Conservation (phyloP, 1,284 basidiomycete genomes). For the Porogramme epimiltina region DNA sequence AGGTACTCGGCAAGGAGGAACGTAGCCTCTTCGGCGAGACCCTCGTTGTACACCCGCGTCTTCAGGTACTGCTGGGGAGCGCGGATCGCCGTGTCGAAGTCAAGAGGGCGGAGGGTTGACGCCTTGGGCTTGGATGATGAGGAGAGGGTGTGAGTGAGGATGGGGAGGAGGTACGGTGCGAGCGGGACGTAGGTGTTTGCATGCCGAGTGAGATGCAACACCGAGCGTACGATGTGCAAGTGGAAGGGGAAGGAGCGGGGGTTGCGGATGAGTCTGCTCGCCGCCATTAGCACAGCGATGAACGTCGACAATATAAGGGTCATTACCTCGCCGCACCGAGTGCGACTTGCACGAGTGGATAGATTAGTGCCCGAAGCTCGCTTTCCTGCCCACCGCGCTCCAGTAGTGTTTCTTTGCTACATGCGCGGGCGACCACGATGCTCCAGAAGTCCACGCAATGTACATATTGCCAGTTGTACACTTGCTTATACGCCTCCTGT, state of each 20-base stretch:
- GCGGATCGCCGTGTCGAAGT: slow-evolving; percentile 87
- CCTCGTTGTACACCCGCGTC: slow-evolving; percentile 87
- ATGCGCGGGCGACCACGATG: slow-evolving; percentile 83
- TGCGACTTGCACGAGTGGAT: slow-evolving; percentile 94
- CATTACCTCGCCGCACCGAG: slow-evolving; percentile 92
- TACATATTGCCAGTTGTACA: slow-evolving; percentile 99
- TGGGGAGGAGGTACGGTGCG: slow-evolving; percentile 84
- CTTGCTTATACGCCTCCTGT: slow-evolving; percentile 86
- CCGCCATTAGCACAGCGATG: too few species aligned
- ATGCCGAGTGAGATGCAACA: slow-evolving; percentile 73
- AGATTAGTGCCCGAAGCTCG: slow-evolving; percentile 87
- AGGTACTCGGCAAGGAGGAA: slow-evolving; percentile 85
- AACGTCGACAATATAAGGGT: too few species aligned
- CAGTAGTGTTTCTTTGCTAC: slow-evolving; percentile 57
- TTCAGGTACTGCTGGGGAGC: slow-evolving; percentile 88
- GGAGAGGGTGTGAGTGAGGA: slow-evolving; percentile 80
- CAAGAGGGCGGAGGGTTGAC: slow-evolving; percentile 88
- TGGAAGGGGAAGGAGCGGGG: slow-evolving; percentile 83
- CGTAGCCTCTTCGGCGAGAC: slow-evolving; percentile 79
- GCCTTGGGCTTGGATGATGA: slow-evolving; percentile 79
- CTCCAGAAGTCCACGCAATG: slow-evolving; percentile 98
- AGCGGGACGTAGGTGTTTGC: slow-evolving; percentile 91
- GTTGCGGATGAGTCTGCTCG: slow-evolving; percentile 82
- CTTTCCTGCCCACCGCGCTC: slow-evolving; percentile 64
- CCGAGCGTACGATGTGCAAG: slow-evolving; percentile 73